Base-by-base conservation (phyloP, 176 grass and related monocot genomes). In the Eleusine indica region DNA sequence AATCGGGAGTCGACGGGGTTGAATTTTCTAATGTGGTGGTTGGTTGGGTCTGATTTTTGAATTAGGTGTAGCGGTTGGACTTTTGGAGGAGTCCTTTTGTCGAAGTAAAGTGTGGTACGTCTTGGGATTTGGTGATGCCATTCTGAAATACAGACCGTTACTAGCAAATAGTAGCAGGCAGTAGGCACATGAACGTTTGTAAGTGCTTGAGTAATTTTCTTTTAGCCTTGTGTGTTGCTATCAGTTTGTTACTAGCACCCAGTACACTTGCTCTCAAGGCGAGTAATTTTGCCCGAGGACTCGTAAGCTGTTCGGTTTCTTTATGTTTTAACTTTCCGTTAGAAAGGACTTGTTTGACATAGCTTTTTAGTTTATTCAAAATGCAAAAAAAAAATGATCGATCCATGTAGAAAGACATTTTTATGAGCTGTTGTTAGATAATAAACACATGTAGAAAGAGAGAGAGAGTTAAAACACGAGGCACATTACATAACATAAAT, bases 21-120 rank as follows among this genome's bases (percentile, higher is more conserved):
- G 84, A 80, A 74, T 74, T 81, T 75, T 75, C 70, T 68, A 75
- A 18, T 25, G 70, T 44, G 60, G 58, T 74, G 8, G 44, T 81
- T 52, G 83, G 75, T 79, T 22, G 67, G 46, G 19, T 69, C 17
- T 25, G 66, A 41, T 86, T 68, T 43, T 85, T 43, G 71, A 75
- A 75, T 80, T 75, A 67, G 48, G 84, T 74, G 69, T 1, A 66
- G 84, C 71, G 47, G 60, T 57, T 74, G 66, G 66, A 71, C 51
- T 81, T 57, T 58, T 35, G 32, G 1, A 2, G 53, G 30, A 17
- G 66, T 66, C n/a, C 11, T 48, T 51, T n/a, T n/a, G 16, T 30
- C 19, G 2, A 49, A 85, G 73, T 12, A 12, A 12, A 47, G 44
- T 47, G 44, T 6, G 16, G 21, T 42, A 51, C 39, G 22, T 35